phyloP scores from a whole-genome alignment of 2,329 filamentous ascomycete genomes.

The Talaromyces amestolkiae region DNA sequence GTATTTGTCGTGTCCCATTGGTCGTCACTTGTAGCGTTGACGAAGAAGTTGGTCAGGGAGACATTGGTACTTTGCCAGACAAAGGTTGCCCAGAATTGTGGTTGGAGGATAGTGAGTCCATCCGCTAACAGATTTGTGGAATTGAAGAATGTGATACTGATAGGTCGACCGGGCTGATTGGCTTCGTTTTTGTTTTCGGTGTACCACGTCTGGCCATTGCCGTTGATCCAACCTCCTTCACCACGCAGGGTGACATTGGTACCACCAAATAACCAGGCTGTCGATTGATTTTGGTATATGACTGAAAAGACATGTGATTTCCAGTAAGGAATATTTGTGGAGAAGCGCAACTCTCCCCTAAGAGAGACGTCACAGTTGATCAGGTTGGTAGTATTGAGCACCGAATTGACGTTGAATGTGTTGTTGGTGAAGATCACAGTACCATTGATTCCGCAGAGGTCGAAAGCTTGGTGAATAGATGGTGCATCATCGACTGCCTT shows the following conservation, averaged over 20 bases:
- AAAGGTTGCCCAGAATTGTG: constrained; percentile 53
- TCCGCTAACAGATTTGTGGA: constrained; percentile 51
- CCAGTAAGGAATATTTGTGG: constrained; percentile 53
- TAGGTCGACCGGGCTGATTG: constrained; percentile 52
- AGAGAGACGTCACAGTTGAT: constrained; percentile 30
- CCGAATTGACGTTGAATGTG: constrained; percentile 24
- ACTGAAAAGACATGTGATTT: constrained; percentile 51
- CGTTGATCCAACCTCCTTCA: constrained; percentile 56
- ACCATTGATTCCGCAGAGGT: constrained; percentile 30
- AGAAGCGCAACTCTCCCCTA: constrained; percentile 37
- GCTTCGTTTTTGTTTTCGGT: constrained; percentile 46
- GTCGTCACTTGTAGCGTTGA: constrained; percentile 49
- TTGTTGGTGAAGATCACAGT: constrained; percentile 28
- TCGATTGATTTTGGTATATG: constrained; percentile 57
- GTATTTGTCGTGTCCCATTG: constrained; percentile 51
- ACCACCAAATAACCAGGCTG: constrained; percentile 57
- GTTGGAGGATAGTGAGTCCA: constrained; percentile 49
- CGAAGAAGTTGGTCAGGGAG: constrained; percentile 54
- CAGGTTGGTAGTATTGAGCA: constrained; percentile 28
- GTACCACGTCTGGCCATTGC: constrained; percentile 59
- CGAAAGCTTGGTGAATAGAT: constrained; percentile 29
- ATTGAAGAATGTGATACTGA: constrained; percentile 52
- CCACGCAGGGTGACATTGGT: constrained; percentile 52
- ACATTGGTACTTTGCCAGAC: constrained; percentile 50
- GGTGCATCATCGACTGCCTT: constrained; percentile 25